Evolutionary conservation across 164 flowering plant species (phyloP), one percentile per base, ranked within the genome.

Genomic region (Amborella trichopoda): DNA sequence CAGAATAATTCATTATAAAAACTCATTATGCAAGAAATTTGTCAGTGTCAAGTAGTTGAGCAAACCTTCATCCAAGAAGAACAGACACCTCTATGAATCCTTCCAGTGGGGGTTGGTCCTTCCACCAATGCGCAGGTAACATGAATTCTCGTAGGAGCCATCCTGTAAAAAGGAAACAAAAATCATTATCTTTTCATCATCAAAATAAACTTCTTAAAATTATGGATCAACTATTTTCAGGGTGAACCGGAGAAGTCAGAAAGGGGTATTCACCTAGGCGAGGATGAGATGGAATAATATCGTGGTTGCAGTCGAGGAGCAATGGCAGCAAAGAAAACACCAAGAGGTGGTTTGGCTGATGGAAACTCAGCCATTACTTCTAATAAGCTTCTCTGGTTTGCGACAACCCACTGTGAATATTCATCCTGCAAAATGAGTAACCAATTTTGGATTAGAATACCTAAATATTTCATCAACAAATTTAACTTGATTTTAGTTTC

Each of bases 51-150:
- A n/a, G n/a, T n/a, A n/a, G n/a, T n/a, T n/a, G n/a, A n/a, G n/a
- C n/a, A n/a, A 66, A 91, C 99, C 99, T 87, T 87, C 81, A 91
- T 91, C 99, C 99, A 91, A 50, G 99, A 87, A 28, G 99, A 91
- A 56, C 96, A 87, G 4, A 91, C 61, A 65, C 99, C 99, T 62
- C 74, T 82, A 67, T 91, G 99, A 58, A 87, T 68, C 40, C 99
- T 66, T 26, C 99, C 99, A 2, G 86, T 63, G 11, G 95, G 93
- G 23, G 78, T 84, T 59, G 70, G 80, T 38, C 80, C 96, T 65
- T 73, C 53, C 37, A 91, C 98, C 44, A 91, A 64, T 17, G 96
- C 89, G 75, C 96, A 81, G 12, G 98, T 86, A 27, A 86, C 98
- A 65, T 91, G 98, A 67, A 91, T 83, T 59, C 96, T 73, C 20